These are phyloP conservation scores for Vitis hybrid DNA, from an alignment of 177 flowering plant genomes.

Conservation along the genomic window DNA sequence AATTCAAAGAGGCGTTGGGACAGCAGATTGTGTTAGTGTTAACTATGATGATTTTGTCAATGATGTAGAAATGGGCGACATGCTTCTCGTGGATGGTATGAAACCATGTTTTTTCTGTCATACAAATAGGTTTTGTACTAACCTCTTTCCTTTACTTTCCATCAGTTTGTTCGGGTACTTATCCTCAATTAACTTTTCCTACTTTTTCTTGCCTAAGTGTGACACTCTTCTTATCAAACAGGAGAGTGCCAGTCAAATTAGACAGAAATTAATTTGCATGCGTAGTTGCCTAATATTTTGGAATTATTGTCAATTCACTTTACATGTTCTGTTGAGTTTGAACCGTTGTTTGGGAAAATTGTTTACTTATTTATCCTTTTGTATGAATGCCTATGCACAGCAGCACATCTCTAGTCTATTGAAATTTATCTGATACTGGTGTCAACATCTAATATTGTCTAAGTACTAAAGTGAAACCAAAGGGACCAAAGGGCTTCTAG, in stretches of 20 bases:
- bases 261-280: no score
- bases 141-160: background rate
- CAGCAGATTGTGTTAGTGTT: constrained; percentile 85
- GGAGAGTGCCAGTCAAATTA: no score
- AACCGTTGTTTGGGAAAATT: no score
- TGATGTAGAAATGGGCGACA: constrained; percentile 96
- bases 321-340: no score
- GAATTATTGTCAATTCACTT: no score
- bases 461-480: background rate
- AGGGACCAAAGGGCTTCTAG: background rate
- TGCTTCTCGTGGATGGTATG: constrained; percentile 98
- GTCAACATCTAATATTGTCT: background rate
- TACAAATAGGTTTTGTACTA: background rate
- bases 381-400: no score
- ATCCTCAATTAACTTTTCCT: no score
- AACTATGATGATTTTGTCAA: constrained; percentile 94
- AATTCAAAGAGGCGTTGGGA: constrained; percentile 89
- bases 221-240: no score
- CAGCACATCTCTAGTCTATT: background rate
- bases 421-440: background rate
- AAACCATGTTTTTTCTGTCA: background rate
- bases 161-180: background rate
- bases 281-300: no score
- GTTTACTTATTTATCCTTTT: no score
- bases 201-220: no score